Conservation (phyloP, 257 asterid genomes). For the Rhazya stricta region DNA sequence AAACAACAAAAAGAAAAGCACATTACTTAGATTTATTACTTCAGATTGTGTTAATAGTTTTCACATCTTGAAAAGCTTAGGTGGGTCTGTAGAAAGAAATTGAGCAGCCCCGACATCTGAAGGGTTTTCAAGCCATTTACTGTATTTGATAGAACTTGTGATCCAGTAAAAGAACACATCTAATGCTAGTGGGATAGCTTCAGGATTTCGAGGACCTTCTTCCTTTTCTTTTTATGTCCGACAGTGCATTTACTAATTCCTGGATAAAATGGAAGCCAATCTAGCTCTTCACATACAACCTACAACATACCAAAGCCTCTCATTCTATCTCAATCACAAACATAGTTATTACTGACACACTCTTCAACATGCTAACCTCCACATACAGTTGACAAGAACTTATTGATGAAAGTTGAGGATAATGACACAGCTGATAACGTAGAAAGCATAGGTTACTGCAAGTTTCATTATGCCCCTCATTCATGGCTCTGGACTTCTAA, state of each 20-base stretch:
- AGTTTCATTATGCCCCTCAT: not conserved
- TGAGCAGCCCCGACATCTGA: constrained; percentile 82
- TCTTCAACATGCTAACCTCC: constrained; percentile 71
- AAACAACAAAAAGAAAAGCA: constrained; percentile 25
- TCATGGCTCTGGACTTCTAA: not conserved
- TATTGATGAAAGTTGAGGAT: constrained; percentile 94
- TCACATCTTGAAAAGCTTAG: constrained; percentile 17
- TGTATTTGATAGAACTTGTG: constrained; percentile 82
- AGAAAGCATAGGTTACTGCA: constrained; percentile 4
- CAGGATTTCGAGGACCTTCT: constrained; percentile 58
- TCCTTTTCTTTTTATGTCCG: constrained; percentile 56
- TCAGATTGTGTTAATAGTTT: constrained; percentile 12
- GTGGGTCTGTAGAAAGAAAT: constrained; percentile 88
- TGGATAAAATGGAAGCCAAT: constrained; percentile 96
- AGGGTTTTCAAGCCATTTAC: constrained; percentile 86
- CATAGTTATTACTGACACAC: constrained; percentile 14
- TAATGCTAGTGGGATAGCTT: constrained; percentile 71
- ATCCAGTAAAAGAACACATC: constrained; percentile 92
- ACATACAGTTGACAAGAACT: constrained; percentile 99
- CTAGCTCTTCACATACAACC: constrained; percentile 99
- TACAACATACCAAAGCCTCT: constrained; percentile 30
- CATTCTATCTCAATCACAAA: constrained; percentile 23
- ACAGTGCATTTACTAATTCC: constrained; percentile 45
- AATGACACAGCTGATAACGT: too few species aligned
- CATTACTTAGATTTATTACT: constrained; percentile 10